Evolutionary conservation across 768 basidiomycete genomes (phyloP), one percentile per base, ranked within the genome.

Genomic region (Tylopilus rubrobrunneus): DNA sequence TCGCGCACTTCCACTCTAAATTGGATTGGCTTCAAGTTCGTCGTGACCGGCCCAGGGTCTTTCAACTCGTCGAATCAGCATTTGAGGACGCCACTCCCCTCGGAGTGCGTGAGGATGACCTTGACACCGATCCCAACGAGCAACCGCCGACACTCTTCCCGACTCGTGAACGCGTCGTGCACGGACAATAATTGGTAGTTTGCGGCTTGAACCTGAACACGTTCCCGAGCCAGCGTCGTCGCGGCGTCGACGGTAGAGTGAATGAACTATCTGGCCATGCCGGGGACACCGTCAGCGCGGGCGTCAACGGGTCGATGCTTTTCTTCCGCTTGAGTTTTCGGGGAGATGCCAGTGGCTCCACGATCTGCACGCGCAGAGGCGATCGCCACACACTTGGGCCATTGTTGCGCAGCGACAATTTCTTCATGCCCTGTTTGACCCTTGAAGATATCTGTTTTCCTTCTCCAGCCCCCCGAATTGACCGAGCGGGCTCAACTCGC

Each of bases 121-220:
- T 76, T 74, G 42, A 89, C 82, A 33, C 89, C 85, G 64, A 93
- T 76, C 15, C 73, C 78, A 67, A 84, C 82, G 56, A 99, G 75
- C 42, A 94, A 68, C 45, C 82, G 77, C 54, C 84, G 79, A 68
- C 90, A 89, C 63, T 89, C 85, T 59, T 83, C 82, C 46, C 87
- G 76, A 7, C 92, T 89, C 39, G 78, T 83, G 56, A 82, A 76
- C 11, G 77, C 69, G 54, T 85, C 82, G 52, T 79, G 76, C 14
- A 76, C 69, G 5, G 87, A 91, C 41, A 81, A 68, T 11, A 94
- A 74, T 25, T 67, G 64, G 61, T 81, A 82, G 29, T 71, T 76
- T 29, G 82, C 73, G 89, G 84, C 63, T 87, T 91, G 74, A 92
- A 86, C 66, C 82, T 88, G 80, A 98, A 95, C 40, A 97, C 79